A percentile compares a stretch with the other conserved stretches of the same genome.
Conservation (phyloP, 1,284 basidiomycete genomes). For the Paramarasmius palmivorus region DNA sequence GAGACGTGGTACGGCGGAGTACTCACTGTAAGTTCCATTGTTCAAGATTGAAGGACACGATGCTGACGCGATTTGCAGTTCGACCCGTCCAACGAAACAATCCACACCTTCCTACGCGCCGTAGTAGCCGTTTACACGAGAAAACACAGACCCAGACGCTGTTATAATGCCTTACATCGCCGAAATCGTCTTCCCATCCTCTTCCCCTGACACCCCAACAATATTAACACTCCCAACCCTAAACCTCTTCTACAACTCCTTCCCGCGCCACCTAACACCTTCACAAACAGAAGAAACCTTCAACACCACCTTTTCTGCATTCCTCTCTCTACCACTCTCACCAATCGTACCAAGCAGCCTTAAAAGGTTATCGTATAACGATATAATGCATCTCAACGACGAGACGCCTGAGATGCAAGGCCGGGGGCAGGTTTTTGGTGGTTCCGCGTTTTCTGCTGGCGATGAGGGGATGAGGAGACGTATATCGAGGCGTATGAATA, state of each 20-base stretch:
- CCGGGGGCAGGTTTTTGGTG: constrained; percentile 34
- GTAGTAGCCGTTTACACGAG: constrained; percentile 34
- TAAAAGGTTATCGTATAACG: constrained; percentile 32
- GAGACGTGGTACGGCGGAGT: constrained; percentile 38
- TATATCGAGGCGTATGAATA: constrained; percentile 9
- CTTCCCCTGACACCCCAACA: constrained; percentile 9
- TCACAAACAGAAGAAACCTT: constrained; percentile 24
- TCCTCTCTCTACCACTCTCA: constrained; percentile 35
- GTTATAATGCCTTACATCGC: constrained; percentile 31
- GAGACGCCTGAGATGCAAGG: constrained; percentile 26
- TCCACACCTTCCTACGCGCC: no score
- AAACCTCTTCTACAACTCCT: constrained; percentile 34
- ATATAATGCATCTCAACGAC: constrained; percentile 31
- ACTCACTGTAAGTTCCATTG: constrained; percentile 28
- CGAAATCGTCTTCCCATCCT: constrained; percentile 14
- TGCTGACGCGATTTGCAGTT: neutral
- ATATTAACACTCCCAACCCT: constrained; percentile 17
- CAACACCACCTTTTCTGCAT: constrained; percentile 33
- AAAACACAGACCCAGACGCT: constrained; percentile 36
- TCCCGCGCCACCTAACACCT: neutral
- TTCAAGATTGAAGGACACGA: neutral
- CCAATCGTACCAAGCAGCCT: constrained; percentile 29
- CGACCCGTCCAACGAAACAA: neutral
- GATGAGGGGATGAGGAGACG: constrained; percentile 17
- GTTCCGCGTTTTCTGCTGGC: constrained; percentile 26